These are phyloP conservation scores for Fusarium tuaranense DNA, from an alignment of 2,329 filamentous ascomycete species.

Conservation along the genomic window DNA sequence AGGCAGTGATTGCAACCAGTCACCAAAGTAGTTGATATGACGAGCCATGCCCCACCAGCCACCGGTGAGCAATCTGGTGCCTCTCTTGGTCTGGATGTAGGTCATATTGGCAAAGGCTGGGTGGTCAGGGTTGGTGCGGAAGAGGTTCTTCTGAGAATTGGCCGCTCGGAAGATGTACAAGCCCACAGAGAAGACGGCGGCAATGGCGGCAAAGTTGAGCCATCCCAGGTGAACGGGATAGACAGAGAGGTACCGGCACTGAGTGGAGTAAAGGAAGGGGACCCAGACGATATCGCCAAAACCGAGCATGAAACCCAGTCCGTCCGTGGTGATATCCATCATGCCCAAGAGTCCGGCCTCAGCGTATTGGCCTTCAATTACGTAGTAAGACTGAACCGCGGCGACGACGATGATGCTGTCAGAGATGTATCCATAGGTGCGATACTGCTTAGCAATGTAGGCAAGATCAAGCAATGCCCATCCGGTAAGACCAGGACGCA, in stretches of 20 bases:
- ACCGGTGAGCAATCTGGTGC: slow-evolving; percentile 81
- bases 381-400: slow-evolving; percentile 81
- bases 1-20: slow-evolving; percentile 91
- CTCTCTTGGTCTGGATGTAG: slow-evolving; percentile 84
- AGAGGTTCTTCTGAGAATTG: slow-evolving; percentile 94
- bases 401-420: slow-evolving; percentile 86
- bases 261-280: slow-evolving; percentile 86
- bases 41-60: slow-evolving; percentile 93
- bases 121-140: slow-evolving; percentile 86
- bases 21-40: slow-evolving; percentile 94
- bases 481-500: slow-evolving; percentile 86
- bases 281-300: slow-evolving; percentile 94
- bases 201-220: slow-evolving; percentile 70
- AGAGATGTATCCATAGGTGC: slow-evolving; percentile 80
- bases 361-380: slow-evolving; percentile 85
- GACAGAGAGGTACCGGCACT: slow-evolving; percentile 83
- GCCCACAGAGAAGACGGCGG: slow-evolving; percentile 73
- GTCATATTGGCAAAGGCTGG: slow-evolving; percentile 80
- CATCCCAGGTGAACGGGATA: slow-evolving; percentile 82
- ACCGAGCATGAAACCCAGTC: slow-evolving; percentile 91
- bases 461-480: slow-evolving; percentile 87
- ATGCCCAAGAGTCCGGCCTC: slow-evolving; percentile 88
- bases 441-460: slow-evolving; percentile 88
- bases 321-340: slow-evolving; percentile 91
- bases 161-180: slow-evolving; percentile 89